Evolutionary conservation across 805 yeast genomes (phyloP).

Genomic region (Jamesozyma lodderae): DNA sequence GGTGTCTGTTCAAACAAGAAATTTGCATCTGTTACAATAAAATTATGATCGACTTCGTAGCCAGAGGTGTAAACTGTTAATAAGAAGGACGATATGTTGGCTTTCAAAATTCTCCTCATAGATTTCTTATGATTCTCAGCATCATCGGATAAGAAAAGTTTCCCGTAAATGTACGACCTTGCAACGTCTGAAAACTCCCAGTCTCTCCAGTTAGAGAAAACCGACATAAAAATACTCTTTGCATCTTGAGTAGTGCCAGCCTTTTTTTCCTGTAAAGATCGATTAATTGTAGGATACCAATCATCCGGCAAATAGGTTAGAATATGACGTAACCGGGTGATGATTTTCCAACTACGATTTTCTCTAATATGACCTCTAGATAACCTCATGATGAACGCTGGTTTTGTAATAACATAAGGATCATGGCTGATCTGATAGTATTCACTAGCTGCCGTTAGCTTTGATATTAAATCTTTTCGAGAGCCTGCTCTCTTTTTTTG

Average conservation of each 20-base stretch:
- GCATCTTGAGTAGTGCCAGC: conserved; percentile 48
- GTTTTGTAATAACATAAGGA: conserved; percentile 83
- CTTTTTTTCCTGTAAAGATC: conserved; percentile 21
- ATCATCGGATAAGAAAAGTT: conserved; percentile 36
- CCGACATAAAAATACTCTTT: conserved; percentile 41
- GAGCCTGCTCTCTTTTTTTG: conserved; percentile 9
- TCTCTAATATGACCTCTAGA: conserved; percentile 66
- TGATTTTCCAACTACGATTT: conserved; percentile 79
- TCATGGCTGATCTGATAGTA: conserved; percentile 59
- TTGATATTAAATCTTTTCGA: conserved; percentile 33
- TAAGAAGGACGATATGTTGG: conserved; percentile 16
- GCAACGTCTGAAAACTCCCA: conserved; percentile 76
- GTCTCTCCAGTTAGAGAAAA: conserved; percentile 74
- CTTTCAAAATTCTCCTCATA: conserved; percentile 12
- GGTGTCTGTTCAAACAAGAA: conserved; percentile 14
- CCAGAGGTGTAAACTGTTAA: conserved; percentile 20
- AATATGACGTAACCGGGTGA: conserved; percentile 72
- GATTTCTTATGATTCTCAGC: conserved; percentile 4
- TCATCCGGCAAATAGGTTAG: conserved; percentile 45
- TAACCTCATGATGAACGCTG: conserved; percentile 71
- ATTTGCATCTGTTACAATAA: conserved; percentile 16
- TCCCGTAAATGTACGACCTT: conserved; percentile 45
- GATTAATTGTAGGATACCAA: conserved; percentile 33
- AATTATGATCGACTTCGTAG: conserved; percentile 20
- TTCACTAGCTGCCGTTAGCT: conserved; percentile 40